phyloP scores from a whole-genome alignment of 2,329 filamentous ascomycete species.

The Neopestalotiopsis clavispora region DNA sequence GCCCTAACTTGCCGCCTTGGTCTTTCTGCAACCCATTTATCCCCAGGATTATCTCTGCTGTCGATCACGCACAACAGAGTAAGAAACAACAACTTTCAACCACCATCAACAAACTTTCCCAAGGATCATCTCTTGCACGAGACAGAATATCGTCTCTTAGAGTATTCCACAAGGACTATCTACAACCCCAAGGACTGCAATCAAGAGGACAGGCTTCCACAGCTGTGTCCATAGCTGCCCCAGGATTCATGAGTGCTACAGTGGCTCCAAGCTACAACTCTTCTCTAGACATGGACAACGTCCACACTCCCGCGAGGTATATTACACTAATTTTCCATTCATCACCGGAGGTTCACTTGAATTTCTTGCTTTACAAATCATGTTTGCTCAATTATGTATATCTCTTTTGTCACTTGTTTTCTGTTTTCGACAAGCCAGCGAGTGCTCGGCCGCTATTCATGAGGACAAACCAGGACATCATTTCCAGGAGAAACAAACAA shows the following conservation, averaged over 20 bases:
- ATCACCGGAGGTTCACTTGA: conserved; percentile 47
- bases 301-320: conserved; percentile 67
- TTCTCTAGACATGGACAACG: conserved; percentile 61
- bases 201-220: conserved; percentile 10
- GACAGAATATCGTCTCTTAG: conserved; percentile 10
- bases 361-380: conserved; percentile 33
- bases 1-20: conserved; percentile 17
- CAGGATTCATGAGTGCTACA: conserved; percentile 50
- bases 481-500: conserved; percentile 22
- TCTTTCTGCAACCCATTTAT: conserved; percentile 5
- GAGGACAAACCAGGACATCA: conserved; percentile 21
- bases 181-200: conserved; percentile 4
- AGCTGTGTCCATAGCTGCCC: conserved; percentile 9
- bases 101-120: conserved; percentile 11
- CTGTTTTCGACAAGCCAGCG: conserved; percentile 29
- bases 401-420: conserved; percentile 32
- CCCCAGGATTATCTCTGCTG: conserved; percentile 18
- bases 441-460: conserved; percentile 30
- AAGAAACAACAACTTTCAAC: too few species aligned
- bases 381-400: conserved; percentile 36
- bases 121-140: conserved; percentile 11
- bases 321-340: conserved; percentile 56
- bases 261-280: conserved; percentile 56
- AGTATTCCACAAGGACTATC: conserved; percentile 16
- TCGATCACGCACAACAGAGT: conserved; percentile 6